Percentiles rank a stretch among this genome's conserved stretches.
Conservation (phyloP, 305 asterid genomes). For the Fraxinus latifolia region DNA sequence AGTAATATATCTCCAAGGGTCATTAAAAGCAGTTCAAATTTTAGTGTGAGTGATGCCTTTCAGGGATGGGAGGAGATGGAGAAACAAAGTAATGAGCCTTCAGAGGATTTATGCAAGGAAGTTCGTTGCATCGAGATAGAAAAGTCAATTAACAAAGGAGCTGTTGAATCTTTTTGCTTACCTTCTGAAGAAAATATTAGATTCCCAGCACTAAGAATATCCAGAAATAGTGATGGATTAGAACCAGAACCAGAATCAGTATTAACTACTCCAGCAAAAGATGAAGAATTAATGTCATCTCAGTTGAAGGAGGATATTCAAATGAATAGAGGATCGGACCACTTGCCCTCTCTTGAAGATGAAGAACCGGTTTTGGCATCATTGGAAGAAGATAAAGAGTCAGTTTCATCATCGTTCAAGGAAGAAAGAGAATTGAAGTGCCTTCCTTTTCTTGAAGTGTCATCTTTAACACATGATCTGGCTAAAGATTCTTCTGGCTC, state of each 20-base stretch:
- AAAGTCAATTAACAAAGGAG: conserved; percentile 37
- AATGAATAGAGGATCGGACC: conserved; percentile 9
- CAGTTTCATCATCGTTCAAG: conserved; percentile 6
- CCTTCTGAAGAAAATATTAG: conserved; percentile 33
- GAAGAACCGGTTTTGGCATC: conserved; percentile 15
- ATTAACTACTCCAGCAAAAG: conserved; percentile 24
- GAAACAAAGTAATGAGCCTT: conserved; percentile 56
- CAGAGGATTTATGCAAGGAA: conserved; percentile 76
- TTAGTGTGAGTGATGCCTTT: conserved; percentile 57
- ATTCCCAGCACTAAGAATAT: conserved; percentile 24
- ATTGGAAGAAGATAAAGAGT: conserved; percentile 20
- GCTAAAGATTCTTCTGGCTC: conserved; percentile 27
- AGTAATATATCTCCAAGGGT: conserved; percentile 42
- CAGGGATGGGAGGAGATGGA: conserved; percentile 79
- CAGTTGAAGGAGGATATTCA: conserved; percentile 25
- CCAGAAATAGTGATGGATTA: conserved; percentile 23
- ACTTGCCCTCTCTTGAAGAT: conserved; percentile 21
- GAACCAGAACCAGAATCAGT: conserved; percentile 30
- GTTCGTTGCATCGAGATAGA: conserved; percentile 73
- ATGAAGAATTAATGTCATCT: conserved; percentile 20
- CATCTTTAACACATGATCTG: conserved; percentile 36
- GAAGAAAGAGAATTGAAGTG: conserved; percentile 42
- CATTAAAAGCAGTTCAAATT: conserved; percentile 40
- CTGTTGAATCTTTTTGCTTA: conserved; percentile 27
- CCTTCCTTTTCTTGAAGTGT: conserved; percentile 31